phyloP scores from a whole-genome alignment of 805 yeast genomes.

The Brettanomyces bruxellensis region DNA sequence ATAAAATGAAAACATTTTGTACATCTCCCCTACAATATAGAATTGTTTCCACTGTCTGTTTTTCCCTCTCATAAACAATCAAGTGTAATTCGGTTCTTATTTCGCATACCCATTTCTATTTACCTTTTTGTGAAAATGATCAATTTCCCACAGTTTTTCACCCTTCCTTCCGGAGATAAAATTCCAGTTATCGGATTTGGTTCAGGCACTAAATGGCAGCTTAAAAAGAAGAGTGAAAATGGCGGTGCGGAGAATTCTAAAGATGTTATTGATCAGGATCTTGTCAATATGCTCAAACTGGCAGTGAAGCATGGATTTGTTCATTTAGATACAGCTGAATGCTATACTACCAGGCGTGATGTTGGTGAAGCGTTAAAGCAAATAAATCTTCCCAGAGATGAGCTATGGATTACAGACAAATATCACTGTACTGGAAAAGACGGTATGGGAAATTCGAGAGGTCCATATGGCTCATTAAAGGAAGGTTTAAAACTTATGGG shows the following conservation, averaged over 20 bases:
- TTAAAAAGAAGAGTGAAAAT: conserved; percentile 22
- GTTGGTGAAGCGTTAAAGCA: conserved; percentile 45
- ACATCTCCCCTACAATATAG: too few relatives aligned
- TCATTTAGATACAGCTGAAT: conserved; percentile 60
- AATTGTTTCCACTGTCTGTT: too few relatives aligned
- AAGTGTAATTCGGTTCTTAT: too few relatives aligned
- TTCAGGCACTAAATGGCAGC: conserved; percentile 51
- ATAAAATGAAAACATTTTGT: too few relatives aligned
- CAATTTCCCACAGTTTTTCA: conserved; percentile 4
- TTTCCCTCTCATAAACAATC: too few relatives aligned
- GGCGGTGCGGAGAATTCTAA: conserved; percentile 10
- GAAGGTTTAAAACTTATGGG: conserved; percentile 37
- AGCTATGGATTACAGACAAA: conserved; percentile 52
- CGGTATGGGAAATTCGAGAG: conserved; percentile 20
- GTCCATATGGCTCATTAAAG: conserved; percentile 39
- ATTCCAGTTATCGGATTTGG: conserved; percentile 31
- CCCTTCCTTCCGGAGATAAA: conserved; percentile 7
- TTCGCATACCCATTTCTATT: too few relatives aligned
- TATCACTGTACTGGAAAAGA: conserved; percentile 29
- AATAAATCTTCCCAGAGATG: conserved; percentile 33
- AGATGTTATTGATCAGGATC: conserved; percentile 21
- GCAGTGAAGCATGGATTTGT: conserved; percentile 45
- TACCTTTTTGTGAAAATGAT: not conserved
- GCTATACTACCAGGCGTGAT: conserved; percentile 49
- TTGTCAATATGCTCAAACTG: conserved; percentile 34